phyloP scores from a whole-genome alignment of 2,329 filamentous ascomycete species.

The Cercospora sp. region DNA sequence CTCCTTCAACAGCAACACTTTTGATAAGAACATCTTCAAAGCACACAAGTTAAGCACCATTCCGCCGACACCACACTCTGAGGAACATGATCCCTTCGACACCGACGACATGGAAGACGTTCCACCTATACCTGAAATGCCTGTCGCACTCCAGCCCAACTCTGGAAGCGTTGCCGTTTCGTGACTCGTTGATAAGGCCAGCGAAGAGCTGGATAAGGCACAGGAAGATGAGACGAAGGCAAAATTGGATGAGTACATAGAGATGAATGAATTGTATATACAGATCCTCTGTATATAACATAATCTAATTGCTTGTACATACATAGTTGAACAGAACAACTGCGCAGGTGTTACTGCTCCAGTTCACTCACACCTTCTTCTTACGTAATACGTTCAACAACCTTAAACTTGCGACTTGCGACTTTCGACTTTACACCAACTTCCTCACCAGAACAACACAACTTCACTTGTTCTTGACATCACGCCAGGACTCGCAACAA shows the following conservation, averaged over 20 bases:
- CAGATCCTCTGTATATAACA: slow-evolving; percentile 9
- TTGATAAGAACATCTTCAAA: slow-evolving; percentile 30
- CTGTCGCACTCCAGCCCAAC: slow-evolving; percentile 3
- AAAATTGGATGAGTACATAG: slow-evolving; percentile 11
- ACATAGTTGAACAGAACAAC: neutral
- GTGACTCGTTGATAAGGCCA: slow-evolving; percentile 5
- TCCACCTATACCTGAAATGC: slow-evolving; percentile 29
- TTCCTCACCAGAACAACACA: too few species aligned
- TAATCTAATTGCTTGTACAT: neutral
- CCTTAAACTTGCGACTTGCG: neutral
- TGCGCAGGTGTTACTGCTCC: neutral
- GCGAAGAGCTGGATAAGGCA: neutral
- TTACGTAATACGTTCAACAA: slow-evolving; percentile 9
- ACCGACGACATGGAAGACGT: slow-evolving; percentile 23
- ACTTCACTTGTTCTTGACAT: too few species aligned
- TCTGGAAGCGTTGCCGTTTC: slow-evolving; percentile 3
- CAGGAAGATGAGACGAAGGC: neutral
- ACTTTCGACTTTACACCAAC: too few species aligned
- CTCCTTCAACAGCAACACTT: slow-evolving; percentile 17
- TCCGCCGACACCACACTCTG: slow-evolving; percentile 44
- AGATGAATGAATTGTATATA: slow-evolving; percentile 16
- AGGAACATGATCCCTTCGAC: slow-evolving; percentile 43
- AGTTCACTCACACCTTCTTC: slow-evolving; percentile 13
- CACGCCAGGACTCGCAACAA: too few species aligned
- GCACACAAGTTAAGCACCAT: slow-evolving; percentile 43